Percentiles rank a stretch among this genome's conserved stretches.
phyloP scores from a whole-genome alignment of 441 rosid genomes.

The Erodium trifolium region DNA sequence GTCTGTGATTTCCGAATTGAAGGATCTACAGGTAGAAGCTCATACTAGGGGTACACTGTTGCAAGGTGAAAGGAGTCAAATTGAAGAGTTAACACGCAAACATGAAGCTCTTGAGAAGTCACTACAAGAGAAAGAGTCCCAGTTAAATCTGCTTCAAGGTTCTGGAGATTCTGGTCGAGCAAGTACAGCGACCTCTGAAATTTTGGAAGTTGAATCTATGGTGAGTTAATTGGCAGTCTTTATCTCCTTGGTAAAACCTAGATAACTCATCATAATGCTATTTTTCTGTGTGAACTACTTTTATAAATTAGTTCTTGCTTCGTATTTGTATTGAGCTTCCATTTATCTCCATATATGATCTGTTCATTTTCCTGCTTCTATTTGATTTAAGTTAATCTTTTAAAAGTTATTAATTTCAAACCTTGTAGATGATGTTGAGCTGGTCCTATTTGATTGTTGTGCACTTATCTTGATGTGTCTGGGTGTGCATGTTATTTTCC shows the following conservation, averaged over 20 bases:
- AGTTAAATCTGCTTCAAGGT: conserved; percentile 47
- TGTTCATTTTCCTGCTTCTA: conserved; percentile 4
- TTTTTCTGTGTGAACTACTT: background rate
- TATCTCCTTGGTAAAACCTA: conserved; percentile 1
- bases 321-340: background rate
- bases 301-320: background rate
- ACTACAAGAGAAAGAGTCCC: conserved; percentile 61
- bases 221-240: conserved; percentile 37
- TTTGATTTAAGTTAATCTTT: background rate
- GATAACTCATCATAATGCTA: background rate
- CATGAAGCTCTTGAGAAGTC: conserved; percentile 62
- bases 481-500: background rate
- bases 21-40: conserved; percentile 43
- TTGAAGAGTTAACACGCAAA: conserved; percentile 55
- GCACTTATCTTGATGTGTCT: background rate
- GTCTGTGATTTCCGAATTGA: conserved; percentile 52
- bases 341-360: background rate
- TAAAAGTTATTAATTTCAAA: background rate
- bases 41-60: conserved; percentile 57
- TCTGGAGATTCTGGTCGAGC: conserved; percentile 33
- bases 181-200: conserved; percentile 45
- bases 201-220: conserved; percentile 80
- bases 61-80: conserved; percentile 70
- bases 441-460: background rate
- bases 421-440: background rate